Evolutionary conservation across 352 stramenopile species (phyloP), one percentile per base, ranked within the genome.

Genomic region (Stramenopiles sp.): DNA sequence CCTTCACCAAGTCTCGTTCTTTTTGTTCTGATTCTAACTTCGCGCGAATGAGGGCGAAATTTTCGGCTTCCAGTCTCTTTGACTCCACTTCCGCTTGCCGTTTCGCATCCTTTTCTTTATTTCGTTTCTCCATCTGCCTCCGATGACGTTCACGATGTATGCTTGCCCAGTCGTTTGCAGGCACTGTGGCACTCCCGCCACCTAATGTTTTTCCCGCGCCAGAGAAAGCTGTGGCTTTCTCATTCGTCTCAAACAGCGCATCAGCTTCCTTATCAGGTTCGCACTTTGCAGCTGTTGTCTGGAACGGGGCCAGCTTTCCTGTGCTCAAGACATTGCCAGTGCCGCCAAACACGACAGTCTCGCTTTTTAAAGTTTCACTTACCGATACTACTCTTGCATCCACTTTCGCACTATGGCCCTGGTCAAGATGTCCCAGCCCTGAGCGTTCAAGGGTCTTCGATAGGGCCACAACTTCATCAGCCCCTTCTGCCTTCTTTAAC

Each of bases 251-350:
- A n/a, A n/a, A n/a, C n/a, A n/a, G n/a, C n/a, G n/a, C n/a, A n/a
- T n/a, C n/a, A n/a, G n/a, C n/a, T n/a, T n/a, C n/a, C n/a, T n/a
- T n/a, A n/a, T n/a, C n/a, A n/a, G n/a, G n/a, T n/a, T n/a, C n/a
- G n/a, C n/a, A n/a, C n/a, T n/a, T n/a, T n/a, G n/a, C n/a, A n/a
- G n/a, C n/a, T n/a, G n/a, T n/a, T n/a, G n/a, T n/a, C n/a, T n/a
- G n/a, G n/a, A n/a, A n/a, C n/a, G n/a, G n/a, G n/a, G n/a, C n/a
- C n/a, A n/a, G n/a, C n/a, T n/a, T n/a, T n/a, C 53, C 53, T 35
- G 31, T 71, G 12, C 53, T 71, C 6, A 71, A 6, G 2, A 71
- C 53, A 71, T 71, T 71, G 6, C 53, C 53, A 6, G 53, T 71
- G 12, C 53, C 53, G 6, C 31, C 53, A 6, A 71, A 71, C 2